Percentiles rank a stretch among this genome's conserved stretches.
Evolutionary conservation across 2,329 filamentous ascomycete species (phyloP).

Genomic region (Phyllosticta capitalensis): DNA sequence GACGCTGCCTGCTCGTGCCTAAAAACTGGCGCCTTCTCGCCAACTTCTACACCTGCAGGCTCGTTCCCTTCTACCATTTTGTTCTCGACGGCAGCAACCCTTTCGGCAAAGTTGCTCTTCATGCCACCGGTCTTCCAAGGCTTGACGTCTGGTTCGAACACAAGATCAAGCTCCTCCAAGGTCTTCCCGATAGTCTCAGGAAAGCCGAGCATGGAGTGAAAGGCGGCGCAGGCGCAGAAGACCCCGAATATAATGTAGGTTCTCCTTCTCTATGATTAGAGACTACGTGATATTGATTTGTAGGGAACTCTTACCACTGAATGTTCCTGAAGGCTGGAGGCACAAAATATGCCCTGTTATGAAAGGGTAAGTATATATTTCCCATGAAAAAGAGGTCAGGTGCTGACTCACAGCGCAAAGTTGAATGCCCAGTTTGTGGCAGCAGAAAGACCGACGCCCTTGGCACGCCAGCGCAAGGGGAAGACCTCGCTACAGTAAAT

Average conservation of each 20-base stretch:
- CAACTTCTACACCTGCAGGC: neutral
- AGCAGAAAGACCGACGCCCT: conserved; percentile 31
- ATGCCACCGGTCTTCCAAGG: conserved; percentile 22
- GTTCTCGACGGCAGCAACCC: conserved; percentile 7
- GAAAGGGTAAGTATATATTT: neutral
- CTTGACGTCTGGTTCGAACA: conserved; percentile 28
- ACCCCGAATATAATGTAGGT: conserved; percentile 34
- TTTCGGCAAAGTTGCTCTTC: conserved; percentile 3
- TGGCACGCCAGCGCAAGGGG: conserved; percentile 31
- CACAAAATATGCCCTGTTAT: conserved; percentile 25
- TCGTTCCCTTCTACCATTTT: conserved; percentile 1
- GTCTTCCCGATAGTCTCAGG: conserved; percentile 33
- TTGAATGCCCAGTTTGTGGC: conserved; percentile 32
- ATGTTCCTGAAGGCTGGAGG: conserved; percentile 32
- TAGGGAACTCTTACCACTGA: no score
- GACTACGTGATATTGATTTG: no score
- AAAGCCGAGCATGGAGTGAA: conserved; percentile 30
- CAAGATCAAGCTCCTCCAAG: conserved; percentile 32
- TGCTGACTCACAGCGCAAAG: conserved; percentile 20
- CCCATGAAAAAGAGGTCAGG: neutral
- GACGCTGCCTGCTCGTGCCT: neutral
- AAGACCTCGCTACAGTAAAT: conserved; percentile 32
- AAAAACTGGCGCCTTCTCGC: neutral
- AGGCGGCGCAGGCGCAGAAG: conserved; percentile 28
- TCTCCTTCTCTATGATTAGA: no score